Conservation (phyloP, 495 filamentous ascomycete genomes). For the Baudoinia panamericana region DNA sequence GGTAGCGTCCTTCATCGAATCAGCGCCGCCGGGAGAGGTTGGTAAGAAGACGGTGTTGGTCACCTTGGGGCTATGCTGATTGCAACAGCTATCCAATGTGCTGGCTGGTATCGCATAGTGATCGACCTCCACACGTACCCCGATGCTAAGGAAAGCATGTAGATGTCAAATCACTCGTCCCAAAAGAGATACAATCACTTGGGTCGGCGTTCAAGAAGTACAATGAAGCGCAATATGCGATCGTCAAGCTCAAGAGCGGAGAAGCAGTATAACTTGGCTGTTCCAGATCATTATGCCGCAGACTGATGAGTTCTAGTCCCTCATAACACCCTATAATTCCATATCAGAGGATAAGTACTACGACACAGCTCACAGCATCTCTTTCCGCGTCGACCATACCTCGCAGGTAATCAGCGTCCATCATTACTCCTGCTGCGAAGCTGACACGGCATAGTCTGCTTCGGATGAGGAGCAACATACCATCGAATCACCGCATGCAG, state of each 20-base stretch:
- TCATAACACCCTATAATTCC: conserved; percentile 74
- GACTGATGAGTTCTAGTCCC: conserved; percentile 40
- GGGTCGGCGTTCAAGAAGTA: conserved; percentile 81
- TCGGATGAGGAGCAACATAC: conserved; percentile 66
- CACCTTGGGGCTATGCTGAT: conserved; percentile 23
- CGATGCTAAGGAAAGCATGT: neutral
- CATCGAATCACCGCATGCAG: conserved; percentile 64
- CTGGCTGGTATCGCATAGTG: conserved; percentile 82
- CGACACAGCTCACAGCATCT: conserved; percentile 72
- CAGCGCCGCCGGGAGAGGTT: conserved; percentile 96
- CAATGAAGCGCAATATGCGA: conserved; percentile 85
- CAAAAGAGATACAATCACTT: conserved; percentile 53
- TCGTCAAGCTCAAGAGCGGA: conserved; percentile 72
- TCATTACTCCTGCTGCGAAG: neutral
- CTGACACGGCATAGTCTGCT: conserved; percentile 48
- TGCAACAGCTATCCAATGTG: conserved; percentile 67
- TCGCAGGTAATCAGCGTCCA: conserved; percentile 45
- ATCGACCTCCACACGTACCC: no score
- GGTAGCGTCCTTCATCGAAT: conserved; percentile 70
- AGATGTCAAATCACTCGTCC: conserved; percentile 82
- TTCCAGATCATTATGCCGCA: neutral
- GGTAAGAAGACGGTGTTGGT: conserved; percentile 25
- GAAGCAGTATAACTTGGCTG: conserved; percentile 41
- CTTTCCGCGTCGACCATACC: conserved; percentile 74
- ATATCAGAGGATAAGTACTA: conserved; percentile 71